Conservation (phyloP, 2,329 filamentous ascomycete genomes). For the Fusarium praegraminearum region DNA sequence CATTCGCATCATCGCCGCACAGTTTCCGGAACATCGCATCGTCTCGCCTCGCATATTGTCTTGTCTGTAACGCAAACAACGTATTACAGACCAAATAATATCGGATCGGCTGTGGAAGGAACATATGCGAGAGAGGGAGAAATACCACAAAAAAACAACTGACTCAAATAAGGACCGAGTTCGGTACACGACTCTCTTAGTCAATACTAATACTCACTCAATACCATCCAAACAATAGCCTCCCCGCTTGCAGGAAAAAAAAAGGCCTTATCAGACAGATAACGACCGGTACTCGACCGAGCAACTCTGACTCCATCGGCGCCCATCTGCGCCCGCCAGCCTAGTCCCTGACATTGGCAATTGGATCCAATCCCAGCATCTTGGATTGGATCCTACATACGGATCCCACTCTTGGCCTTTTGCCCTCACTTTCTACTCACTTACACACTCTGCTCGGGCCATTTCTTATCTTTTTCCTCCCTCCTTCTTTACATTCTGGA, state of each 20-base stretch:
- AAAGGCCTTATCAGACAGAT: slow-evolving; percentile 48
- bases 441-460: slow-evolving; percentile 44
- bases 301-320: slow-evolving; percentile 45
- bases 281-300: slow-evolving; percentile 40
- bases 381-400: slow-evolving; percentile 24
- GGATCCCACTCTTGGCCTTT: slow-evolving; percentile 46
- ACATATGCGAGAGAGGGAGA: not conserved
- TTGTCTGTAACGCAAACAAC: not conserved
- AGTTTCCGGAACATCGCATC: slow-evolving; percentile 20
- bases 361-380: slow-evolving; percentile 41
- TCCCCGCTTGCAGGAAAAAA: slow-evolving; percentile 42
- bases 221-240: slow-evolving; percentile 21
- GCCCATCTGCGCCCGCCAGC: slow-evolving; percentile 47
- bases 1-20: slow-evolving; percentile 23
- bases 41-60: not conserved
- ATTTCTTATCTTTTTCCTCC: slow-evolving; percentile 45
- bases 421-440: slow-evolving; percentile 33
- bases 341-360: slow-evolving; percentile 42
- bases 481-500: slow-evolving; percentile 18
- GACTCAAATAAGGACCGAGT: slow-evolving; percentile 35
- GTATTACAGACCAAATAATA: not conserved
- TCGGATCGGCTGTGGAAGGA: not conserved
- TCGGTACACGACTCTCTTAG: slow-evolving; percentile 41
- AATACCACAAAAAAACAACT: slow-evolving; percentile 8
- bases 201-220: slow-evolving; percentile 29